These are phyloP conservation scores for Macrophomina tecta DNA, from an alignment of 2,329 filamentous ascomycete species.

Conservation along the genomic window DNA sequence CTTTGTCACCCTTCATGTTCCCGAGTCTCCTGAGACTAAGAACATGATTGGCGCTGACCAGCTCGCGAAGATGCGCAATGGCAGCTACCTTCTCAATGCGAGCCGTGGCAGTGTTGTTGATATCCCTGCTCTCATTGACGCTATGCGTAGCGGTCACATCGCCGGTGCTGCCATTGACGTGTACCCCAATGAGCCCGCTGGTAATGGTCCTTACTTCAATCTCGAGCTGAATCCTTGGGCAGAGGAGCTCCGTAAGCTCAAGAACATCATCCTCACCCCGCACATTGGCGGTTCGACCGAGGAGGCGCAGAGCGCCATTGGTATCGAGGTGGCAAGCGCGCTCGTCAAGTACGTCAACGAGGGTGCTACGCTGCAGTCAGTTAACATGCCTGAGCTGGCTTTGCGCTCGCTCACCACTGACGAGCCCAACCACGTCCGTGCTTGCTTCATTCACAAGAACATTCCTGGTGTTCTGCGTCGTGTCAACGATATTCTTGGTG, in stretches of 20 bases:
- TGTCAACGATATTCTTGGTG: constrained; percentile 92
- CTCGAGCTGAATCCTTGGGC: constrained; percentile 82
- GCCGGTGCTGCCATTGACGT: constrained; percentile 96
- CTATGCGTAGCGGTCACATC: constrained; percentile 83
- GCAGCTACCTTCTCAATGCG: constrained; percentile 94
- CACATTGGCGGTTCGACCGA: constrained; percentile 98
- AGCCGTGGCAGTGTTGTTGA: constrained; percentile 93
- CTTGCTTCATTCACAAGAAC: constrained; percentile 97
- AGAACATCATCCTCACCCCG: constrained; percentile 93
- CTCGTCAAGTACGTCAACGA: constrained; percentile 95
- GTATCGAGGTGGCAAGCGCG: constrained; percentile 87
- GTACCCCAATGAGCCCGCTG: constrained; percentile 90
- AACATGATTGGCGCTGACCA: constrained; percentile 85
- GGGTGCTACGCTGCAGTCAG: constrained; percentile 86
- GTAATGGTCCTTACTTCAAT: constrained; percentile 95
- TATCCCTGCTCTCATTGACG: constrained; percentile 87
- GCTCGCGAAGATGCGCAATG: constrained; percentile 87
- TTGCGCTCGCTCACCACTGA: constrained; percentile 89
- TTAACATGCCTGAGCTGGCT: constrained; percentile 95
- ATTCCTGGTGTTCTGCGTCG: constrained; percentile 91
- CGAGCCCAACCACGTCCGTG: constrained; percentile 85
- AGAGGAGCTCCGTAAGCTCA: constrained; percentile 81
- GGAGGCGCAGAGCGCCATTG: constrained; percentile 95
- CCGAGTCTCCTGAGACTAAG: constrained; percentile 89
- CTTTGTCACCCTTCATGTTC: constrained; percentile 94